Evolutionary conservation across 768 basidiomycete species (phyloP).

Genomic region (Mycena amicta): DNA sequence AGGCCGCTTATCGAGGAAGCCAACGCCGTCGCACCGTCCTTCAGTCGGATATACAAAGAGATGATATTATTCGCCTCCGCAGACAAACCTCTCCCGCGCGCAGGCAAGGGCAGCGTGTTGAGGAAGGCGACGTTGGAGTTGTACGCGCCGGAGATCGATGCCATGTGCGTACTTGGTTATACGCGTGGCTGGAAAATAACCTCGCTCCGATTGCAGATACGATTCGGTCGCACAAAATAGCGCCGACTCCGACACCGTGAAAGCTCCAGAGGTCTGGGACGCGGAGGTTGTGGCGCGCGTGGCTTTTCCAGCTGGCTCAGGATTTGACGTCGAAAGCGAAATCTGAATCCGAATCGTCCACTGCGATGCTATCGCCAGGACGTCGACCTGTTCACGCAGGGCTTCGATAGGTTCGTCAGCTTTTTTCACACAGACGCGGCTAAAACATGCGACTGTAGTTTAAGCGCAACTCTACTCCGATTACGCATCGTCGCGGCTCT

Average conservation of each 20-base stretch:
- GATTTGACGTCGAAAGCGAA: conserved; percentile 16
- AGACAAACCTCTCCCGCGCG: conserved; percentile 45
- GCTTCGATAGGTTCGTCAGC: conserved; percentile 34
- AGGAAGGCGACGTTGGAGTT: conserved; percentile 40
- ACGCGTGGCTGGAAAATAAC: too few species aligned
- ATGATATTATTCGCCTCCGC: conserved; percentile 49
- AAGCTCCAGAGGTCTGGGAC: too few species aligned
- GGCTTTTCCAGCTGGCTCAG: conserved; percentile 28
- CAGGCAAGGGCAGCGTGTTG: conserved; percentile 48
- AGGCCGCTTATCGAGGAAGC: conserved; percentile 46
- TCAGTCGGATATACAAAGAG: conserved; percentile 51
- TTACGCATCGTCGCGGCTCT: neutral
- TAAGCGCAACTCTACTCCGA: conserved; percentile 33
- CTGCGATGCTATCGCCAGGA: too few species aligned
- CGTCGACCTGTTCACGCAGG: conserved; percentile 35
- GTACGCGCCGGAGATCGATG: conserved; percentile 45
- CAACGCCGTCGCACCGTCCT: conserved; percentile 40
- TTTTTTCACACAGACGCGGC: neutral
- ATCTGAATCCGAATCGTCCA: too few species aligned
- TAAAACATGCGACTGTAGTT: conserved; percentile 20
- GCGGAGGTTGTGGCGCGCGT: too few species aligned
- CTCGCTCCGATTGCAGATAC: too few species aligned
- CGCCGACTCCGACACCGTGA: too few species aligned
- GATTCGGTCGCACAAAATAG: too few species aligned
- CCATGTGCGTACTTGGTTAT: too few species aligned